Evolutionary conservation across 768 basidiomycete species (phyloP).

Genomic region (Auriculariales sp.): DNA sequence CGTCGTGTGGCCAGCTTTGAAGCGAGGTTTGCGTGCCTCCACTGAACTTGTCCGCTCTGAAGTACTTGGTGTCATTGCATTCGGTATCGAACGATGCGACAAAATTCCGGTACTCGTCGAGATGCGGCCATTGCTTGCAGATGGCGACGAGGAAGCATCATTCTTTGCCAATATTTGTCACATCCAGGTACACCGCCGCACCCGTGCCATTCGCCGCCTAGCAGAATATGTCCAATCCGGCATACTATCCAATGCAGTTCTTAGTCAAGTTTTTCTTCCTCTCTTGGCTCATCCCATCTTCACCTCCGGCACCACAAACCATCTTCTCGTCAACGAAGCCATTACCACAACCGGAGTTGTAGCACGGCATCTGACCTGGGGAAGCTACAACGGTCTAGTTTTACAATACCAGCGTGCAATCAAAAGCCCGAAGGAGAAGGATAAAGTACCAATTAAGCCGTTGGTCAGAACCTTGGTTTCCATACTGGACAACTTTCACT

Average conservation of each 20-base stretch:
- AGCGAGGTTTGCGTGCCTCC: conserved; percentile 64
- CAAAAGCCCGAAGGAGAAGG: conserved; percentile 37
- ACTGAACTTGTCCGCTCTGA: conserved; percentile 81
- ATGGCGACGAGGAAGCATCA: conserved; percentile 85
- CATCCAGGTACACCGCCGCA: conserved; percentile 81
- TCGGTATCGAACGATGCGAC: conserved; percentile 53
- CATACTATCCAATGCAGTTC: conserved; percentile 47
- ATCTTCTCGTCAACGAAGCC: conserved; percentile 83
- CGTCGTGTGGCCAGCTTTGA: conserved; percentile 61
- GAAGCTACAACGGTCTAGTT: conserved; percentile 63
- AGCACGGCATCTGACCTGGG: conserved; percentile 67
- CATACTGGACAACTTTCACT: conserved; percentile 82
- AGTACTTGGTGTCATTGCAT: conserved; percentile 60
- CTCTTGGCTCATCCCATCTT: conserved; percentile 70
- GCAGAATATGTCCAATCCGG: conserved; percentile 60
- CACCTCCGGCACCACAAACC: conserved; percentile 39
- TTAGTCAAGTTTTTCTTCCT: conserved; percentile 77
- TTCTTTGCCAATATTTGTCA: conserved; percentile 96
- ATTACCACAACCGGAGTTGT: conserved; percentile 67
- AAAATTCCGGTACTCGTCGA: conserved; percentile 52
- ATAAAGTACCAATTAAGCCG: conserved; percentile 49
- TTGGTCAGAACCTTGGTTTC: conserved; percentile 77
- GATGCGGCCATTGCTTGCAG: conserved; percentile 66
- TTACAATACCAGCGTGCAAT: conserved; percentile 62
- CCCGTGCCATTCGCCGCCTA: conserved; percentile 73